Evolutionary conservation across 495 filamentous ascomycete genomes (phyloP).

Genomic region (Talaromyces wortmannii): DNA sequence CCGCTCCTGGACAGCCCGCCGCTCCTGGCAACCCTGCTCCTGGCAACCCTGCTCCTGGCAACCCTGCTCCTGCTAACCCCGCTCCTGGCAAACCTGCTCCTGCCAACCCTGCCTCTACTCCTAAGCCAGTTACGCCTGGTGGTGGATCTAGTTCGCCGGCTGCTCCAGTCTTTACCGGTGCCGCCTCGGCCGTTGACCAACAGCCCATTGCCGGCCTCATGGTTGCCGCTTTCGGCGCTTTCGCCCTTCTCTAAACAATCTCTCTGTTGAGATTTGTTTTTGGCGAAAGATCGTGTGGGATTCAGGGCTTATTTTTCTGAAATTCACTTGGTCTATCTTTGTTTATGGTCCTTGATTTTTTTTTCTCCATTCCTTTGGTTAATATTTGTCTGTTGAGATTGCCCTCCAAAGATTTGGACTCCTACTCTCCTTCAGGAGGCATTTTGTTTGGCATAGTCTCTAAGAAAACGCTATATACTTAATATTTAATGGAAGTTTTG

Average conservation of each 20-base stretch:
- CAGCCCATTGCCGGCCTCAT: constrained; percentile 6
- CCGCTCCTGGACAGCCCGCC: not conserved
- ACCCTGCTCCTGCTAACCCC: not conserved
- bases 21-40: not conserved
- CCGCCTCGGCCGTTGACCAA: constrained; percentile 1
- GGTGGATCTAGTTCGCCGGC: not conserved
- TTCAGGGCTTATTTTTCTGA: too few species aligned
- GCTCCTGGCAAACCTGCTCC: not conserved
- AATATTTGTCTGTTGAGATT: too few species aligned
- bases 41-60: not conserved
- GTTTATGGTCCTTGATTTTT: not conserved
- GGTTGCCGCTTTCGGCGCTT: constrained; percentile 6
- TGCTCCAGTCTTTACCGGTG: not conserved
- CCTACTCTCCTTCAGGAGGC: not conserved
- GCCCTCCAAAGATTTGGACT: not conserved
- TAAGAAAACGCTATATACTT: not conserved
- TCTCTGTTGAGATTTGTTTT: too few species aligned
- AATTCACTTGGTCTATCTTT: not conserved
- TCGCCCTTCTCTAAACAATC: constrained; percentile 2
- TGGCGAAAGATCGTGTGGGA: too few species aligned
- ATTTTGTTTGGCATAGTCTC: not conserved
- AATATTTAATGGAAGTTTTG: not conserved
- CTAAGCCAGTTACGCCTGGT: not conserved
- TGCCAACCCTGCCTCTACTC: not conserved
- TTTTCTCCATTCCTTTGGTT: not conserved